Conservation (phyloP, 257 asterid genomes). For the Paulownia fortunei region DNA sequence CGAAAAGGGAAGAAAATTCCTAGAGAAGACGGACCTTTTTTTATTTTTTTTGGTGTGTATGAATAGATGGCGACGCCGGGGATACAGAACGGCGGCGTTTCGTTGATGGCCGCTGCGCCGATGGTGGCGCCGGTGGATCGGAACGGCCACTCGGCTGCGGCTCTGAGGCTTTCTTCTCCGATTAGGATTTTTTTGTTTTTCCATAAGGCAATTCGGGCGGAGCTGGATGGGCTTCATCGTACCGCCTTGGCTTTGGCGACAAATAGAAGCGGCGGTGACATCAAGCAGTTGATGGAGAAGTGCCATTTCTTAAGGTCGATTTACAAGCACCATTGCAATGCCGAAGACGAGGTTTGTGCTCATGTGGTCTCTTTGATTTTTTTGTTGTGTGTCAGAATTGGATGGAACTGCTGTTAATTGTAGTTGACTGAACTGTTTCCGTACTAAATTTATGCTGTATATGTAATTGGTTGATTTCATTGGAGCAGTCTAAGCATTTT, state of each 20-base stretch:
- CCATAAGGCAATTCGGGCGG: slow-evolving; percentile 84
- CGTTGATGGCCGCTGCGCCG: slow-evolving; percentile 53
- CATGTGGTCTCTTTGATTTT: background rate
- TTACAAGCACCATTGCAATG: slow-evolving; percentile 92
- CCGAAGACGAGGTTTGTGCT: slow-evolving; percentile 81
- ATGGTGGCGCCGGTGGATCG: slow-evolving; percentile 47
- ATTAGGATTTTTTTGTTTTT: slow-evolving; percentile 78
- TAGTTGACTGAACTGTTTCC: slow-evolving; percentile 10
- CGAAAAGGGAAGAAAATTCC: slow-evolving; percentile 23
- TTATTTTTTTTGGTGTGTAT: background rate
- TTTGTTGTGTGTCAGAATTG: slow-evolving; percentile 12
- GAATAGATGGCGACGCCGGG: slow-evolving; percentile 60
- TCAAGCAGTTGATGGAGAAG: slow-evolving; percentile 65
- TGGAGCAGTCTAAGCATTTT: slow-evolving; percentile 11
- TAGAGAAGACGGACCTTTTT: background rate
- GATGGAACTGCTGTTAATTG: slow-evolving; percentile 8
- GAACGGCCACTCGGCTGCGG: slow-evolving; percentile 49
- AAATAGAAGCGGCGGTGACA: slow-evolving; percentile 62
- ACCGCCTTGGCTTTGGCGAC: slow-evolving; percentile 74
- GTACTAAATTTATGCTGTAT: slow-evolving; percentile 5
- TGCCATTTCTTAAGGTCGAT: slow-evolving; percentile 77
- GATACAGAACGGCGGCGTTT: slow-evolving; percentile 61
- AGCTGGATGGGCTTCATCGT: slow-evolving; percentile 73
- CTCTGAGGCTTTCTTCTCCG: slow-evolving; percentile 62
- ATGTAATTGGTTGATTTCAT: slow-evolving; percentile 10